These are phyloP conservation scores for Globisporangium barbulae DNA, from an alignment of 352 stramenopile species.

Conservation along the genomic window DNA sequence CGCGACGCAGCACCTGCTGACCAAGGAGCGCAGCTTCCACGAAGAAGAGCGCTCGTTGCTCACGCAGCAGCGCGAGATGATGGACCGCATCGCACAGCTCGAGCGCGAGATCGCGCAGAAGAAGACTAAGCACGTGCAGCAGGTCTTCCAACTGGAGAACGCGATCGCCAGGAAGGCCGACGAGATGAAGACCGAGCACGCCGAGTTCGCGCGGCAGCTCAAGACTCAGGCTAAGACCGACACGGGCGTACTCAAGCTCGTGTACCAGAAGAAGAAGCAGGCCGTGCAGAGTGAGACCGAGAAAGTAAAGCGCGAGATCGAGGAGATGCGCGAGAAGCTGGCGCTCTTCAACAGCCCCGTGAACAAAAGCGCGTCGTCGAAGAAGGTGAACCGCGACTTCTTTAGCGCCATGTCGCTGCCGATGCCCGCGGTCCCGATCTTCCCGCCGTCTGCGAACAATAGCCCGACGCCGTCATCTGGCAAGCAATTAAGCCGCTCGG, in stretches of 20 bases:
- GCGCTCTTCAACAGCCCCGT: slow-evolving; percentile 12
- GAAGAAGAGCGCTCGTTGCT: slow-evolving; percentile 53
- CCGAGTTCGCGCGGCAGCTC: slow-evolving; percentile 46
- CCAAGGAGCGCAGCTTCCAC: slow-evolving; percentile 48
- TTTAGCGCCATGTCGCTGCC: slow-evolving; percentile 39
- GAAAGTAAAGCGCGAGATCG: slow-evolving; percentile 23
- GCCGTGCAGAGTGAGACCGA: slow-evolving; percentile 27
- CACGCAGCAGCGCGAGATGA: slow-evolving; percentile 49
- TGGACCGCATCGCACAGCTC: slow-evolving; percentile 54
- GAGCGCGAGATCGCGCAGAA: slow-evolving; percentile 53
- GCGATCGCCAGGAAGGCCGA: slow-evolving; percentile 31
- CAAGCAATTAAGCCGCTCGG: slow-evolving; percentile 19
- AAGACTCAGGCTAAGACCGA: slow-evolving; percentile 58
- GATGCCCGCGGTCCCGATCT: slow-evolving; percentile 25
- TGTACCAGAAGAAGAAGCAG: slow-evolving; percentile 51
- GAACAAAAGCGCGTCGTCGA: not conserved
- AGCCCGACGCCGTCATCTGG: not conserved
- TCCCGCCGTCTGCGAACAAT: slow-evolving; percentile 10
- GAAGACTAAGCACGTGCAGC: slow-evolving; percentile 57
- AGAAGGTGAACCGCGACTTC: slow-evolving; percentile 32
- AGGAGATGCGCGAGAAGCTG: slow-evolving; percentile 31
- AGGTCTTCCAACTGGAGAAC: slow-evolving; percentile 48
- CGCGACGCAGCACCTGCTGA: slow-evolving; percentile 32
- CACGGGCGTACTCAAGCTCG: slow-evolving; percentile 34
- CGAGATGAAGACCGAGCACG: slow-evolving; percentile 36